These are phyloP conservation scores for Ilex asprella DNA, from an alignment of 257 asterid genomes.

Conservation along the genomic window DNA sequence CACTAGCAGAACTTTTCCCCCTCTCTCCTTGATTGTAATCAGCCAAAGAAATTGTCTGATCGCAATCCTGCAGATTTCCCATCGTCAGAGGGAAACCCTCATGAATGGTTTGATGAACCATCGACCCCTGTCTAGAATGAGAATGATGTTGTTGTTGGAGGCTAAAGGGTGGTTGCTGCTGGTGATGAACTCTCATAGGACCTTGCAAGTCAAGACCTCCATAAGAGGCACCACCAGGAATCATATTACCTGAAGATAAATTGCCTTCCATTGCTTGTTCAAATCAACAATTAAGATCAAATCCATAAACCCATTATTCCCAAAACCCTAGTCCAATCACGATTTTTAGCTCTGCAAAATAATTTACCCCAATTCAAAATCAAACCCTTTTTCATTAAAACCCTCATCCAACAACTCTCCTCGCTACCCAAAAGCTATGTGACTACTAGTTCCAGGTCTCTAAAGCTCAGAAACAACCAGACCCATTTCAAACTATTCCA, in stretches of 20 bases:
- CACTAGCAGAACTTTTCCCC: conserved; percentile 39
- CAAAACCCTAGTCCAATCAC: conserved; percentile 10
- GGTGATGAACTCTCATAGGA: conserved; percentile 37
- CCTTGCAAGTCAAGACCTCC: conserved; percentile 50
- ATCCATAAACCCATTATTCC: conserved; percentile 14
- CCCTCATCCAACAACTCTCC: background rate
- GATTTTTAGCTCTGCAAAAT: background rate
- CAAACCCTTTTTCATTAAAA: background rate
- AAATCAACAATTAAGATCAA: conserved; percentile 15
- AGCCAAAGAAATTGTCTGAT: conserved; percentile 24
- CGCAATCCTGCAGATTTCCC: conserved; percentile 35
- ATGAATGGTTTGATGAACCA: conserved; percentile 33
- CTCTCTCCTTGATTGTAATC: conserved; percentile 42
- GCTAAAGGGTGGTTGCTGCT: conserved; percentile 28
- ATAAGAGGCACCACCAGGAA: conserved; percentile 38
- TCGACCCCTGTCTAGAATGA: conserved; percentile 33
- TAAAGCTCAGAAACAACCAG: background rate
- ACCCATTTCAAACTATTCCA: background rate
- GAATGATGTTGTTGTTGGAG: conserved; percentile 29
- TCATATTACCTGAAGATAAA: conserved; percentile 38
- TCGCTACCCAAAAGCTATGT: background rate
- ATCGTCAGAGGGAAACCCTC: conserved; percentile 52
- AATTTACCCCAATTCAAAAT: background rate
- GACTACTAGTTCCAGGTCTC: too few species aligned
- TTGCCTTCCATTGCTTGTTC: conserved; percentile 35